phyloP scores from a whole-genome alignment of 75 land plant species.

The Pseudotsuga menziesii region DNA sequence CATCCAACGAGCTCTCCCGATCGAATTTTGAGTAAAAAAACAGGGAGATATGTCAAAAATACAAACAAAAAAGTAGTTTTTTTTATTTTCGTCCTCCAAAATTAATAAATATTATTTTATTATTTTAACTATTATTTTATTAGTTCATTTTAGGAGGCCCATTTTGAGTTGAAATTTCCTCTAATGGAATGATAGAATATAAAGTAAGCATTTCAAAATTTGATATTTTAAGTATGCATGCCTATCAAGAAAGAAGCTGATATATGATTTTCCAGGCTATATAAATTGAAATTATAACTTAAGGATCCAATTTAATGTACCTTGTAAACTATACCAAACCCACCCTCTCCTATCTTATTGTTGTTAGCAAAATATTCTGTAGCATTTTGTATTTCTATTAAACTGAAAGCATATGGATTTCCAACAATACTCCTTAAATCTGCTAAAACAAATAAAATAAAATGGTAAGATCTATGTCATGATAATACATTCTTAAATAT shows the following conservation, averaged over 20 bases:
- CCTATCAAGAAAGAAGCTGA: neutral
- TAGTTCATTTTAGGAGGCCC: too few species aligned
- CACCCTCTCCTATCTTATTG: conserved; percentile 29
- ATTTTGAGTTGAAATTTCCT: too few species aligned
- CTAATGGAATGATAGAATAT: neutral
- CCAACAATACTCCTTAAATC: neutral
- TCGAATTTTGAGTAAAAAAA: too few species aligned
- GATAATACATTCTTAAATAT: too few species aligned
- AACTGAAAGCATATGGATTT: neutral
- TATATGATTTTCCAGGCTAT: neutral
- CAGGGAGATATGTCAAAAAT: too few species aligned
- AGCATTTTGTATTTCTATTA: conserved; percentile 1
- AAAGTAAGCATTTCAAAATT: conserved; percentile 2
- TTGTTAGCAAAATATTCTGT: conserved; percentile 6
- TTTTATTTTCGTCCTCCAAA: too few species aligned
- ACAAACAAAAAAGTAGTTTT: too few species aligned
- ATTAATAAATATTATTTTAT: too few species aligned
- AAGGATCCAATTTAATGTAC: conserved; percentile 9
- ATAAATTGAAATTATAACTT: neutral
- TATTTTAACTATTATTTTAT: too few species aligned
- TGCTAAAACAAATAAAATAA: too few species aligned
- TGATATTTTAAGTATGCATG: neutral
- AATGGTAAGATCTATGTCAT: too few species aligned
- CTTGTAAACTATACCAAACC: conserved; percentile 34
- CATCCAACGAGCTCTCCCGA: too few species aligned